Percentiles rank a stretch among this genome's conserved stretches.
phyloP scores from a whole-genome alignment of 139 green algal genomes.

The Bryopsis sp. region DNA sequence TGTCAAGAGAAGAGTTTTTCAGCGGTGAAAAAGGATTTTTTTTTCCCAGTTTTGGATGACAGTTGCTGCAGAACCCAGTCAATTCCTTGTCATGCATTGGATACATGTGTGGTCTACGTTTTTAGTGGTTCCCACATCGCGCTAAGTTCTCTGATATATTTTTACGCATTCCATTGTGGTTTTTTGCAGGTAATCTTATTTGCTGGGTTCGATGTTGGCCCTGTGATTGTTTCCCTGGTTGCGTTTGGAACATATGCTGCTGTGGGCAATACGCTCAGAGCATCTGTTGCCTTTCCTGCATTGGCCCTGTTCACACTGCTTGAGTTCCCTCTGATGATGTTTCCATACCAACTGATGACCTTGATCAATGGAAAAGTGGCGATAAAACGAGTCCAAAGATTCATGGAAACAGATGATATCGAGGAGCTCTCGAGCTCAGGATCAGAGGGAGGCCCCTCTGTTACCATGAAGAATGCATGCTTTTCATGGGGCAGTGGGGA shows the following conservation, averaged over 20 bases:
- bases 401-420: constrained; percentile 61
- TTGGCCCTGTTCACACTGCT: constrained; percentile 81
- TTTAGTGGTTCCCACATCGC: constrained; percentile 9
- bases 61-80: no score
- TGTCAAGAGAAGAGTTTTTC: no score
- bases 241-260: constrained; percentile 13
- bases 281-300: constrained; percentile 68
- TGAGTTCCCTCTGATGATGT: constrained; percentile 70
- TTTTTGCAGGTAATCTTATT: no score
- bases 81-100: no score
- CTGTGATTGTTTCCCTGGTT: constrained; percentile 32
- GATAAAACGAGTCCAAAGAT: constrained; percentile 62
- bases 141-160: constrained; percentile 15
- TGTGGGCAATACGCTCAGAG: constrained; percentile 42
- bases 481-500: no score
- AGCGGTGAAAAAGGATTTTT: no score
- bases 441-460: no score
- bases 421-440: no score
- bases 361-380: constrained; percentile 64
- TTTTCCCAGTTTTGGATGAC: no score
- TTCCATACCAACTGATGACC: constrained; percentile 42
- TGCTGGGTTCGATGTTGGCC: background rate
- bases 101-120: no score
- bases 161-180: no score
- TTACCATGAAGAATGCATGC: no score